phyloP scores from a whole-genome alignment of 2,329 filamentous ascomycete species.

The Pseudogymnoascus sp. region DNA sequence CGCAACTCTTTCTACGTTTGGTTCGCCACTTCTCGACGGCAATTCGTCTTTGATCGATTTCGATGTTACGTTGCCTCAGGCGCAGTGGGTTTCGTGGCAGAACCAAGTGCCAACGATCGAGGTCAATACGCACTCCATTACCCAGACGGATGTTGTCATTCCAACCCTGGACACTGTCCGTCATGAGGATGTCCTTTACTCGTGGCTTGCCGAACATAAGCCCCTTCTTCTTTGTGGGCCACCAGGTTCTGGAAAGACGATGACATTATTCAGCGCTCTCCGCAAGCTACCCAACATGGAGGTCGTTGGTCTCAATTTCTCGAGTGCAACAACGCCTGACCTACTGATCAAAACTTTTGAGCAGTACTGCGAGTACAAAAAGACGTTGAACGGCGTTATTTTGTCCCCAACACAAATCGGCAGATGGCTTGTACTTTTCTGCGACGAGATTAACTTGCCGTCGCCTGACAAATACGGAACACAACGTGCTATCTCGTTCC shows the following conservation, averaged over 20 bases:
- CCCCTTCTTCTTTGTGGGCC: constrained; percentile 92
- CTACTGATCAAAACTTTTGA: constrained; percentile 98
- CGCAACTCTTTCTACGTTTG: constrained; percentile 73
- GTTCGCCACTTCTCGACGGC: constrained; percentile 70
- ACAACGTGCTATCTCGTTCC: constrained; percentile 92
- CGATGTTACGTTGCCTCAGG: constrained; percentile 77
- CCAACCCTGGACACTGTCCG: constrained; percentile 94
- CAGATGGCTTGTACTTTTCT: constrained; percentile 97
- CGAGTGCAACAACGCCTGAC: constrained; percentile 94
- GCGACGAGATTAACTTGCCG: constrained; percentile 97
- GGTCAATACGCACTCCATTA: constrained; percentile 96
- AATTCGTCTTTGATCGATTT: constrained; percentile 88
- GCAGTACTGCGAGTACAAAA: constrained; percentile 99
- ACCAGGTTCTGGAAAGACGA: constrained; percentile 97
- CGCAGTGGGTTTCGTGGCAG: constrained; percentile 90
- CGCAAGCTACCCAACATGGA: constrained; percentile 98
- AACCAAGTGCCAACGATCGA: constrained; percentile 89
- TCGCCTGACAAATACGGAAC: constrained; percentile 97
- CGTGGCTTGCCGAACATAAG: constrained; percentile 98
- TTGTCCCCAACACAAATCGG: constrained; percentile 95
- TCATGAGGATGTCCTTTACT: constrained; percentile 98
- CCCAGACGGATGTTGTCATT: constrained; percentile 96
- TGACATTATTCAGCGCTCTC: constrained; percentile 97
- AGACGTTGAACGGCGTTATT: constrained; percentile 91
- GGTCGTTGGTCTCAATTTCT: constrained; percentile 98